Evolutionary conservation across 805 yeast species (phyloP).

Genomic region (Nakazawaea populi): DNA sequence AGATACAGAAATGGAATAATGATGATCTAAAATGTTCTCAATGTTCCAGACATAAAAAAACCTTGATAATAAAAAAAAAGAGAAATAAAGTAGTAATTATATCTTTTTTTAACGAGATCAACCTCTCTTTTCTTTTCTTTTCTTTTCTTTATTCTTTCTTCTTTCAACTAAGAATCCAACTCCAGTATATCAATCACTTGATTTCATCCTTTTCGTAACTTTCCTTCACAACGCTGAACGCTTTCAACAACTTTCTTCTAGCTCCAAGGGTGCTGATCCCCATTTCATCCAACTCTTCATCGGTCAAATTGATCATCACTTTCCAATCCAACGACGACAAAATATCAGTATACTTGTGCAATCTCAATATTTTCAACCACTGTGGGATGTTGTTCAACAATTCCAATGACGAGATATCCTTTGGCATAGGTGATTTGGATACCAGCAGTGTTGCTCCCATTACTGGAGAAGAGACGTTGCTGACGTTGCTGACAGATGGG

Average conservation of each 20-base stretch:
- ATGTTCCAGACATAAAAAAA: too few relatives aligned
- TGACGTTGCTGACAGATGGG: too few relatives aligned
- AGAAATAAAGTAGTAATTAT: too few relatives aligned
- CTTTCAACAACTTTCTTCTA: slow-evolving; percentile 85
- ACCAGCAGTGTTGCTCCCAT: not conserved
- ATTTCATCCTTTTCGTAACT: slow-evolving; percentile 14
- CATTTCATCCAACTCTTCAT: slow-evolving; percentile 59
- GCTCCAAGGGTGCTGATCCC: slow-evolving; percentile 98
- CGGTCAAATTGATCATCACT: slow-evolving; percentile 66
- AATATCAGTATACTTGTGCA: slow-evolving; percentile 91
- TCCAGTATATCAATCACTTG: slow-evolving; percentile 14
- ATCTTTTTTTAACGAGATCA: too few relatives aligned
- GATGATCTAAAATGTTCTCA: too few relatives aligned
- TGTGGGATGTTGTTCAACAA: slow-evolving; percentile 75
- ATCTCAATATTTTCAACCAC: slow-evolving; percentile 84
- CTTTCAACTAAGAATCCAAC: too few relatives aligned
- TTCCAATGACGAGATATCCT: slow-evolving; percentile 45
- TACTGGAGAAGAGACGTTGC: slow-evolving; percentile 1
- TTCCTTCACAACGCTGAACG: slow-evolving; percentile 78
- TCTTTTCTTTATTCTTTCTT: too few relatives aligned
- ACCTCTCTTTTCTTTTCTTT: too few relatives aligned
- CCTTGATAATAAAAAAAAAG: too few relatives aligned
- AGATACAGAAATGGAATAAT: too few relatives aligned
- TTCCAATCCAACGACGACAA: slow-evolving; percentile 73
- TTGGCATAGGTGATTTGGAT: slow-evolving; percentile 39